phyloP scores from a whole-genome alignment of 2,329 filamentous ascomycete species.

The Thelonectria discophora region DNA sequence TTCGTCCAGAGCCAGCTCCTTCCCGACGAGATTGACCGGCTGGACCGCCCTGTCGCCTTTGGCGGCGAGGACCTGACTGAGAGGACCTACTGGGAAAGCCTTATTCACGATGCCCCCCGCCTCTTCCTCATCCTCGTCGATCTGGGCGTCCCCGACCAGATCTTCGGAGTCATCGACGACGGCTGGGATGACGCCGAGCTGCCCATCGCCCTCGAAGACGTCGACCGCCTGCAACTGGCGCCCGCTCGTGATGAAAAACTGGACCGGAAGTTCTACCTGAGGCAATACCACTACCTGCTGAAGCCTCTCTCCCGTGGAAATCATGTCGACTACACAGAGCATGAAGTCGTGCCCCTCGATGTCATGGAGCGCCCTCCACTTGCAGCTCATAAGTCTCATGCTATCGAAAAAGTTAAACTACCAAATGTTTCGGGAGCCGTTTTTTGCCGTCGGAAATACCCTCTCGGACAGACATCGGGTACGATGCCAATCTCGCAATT shows the following conservation, averaged over 20 bases:
- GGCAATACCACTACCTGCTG: conserved; percentile 77
- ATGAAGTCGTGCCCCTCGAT: conserved; percentile 75
- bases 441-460: conserved; percentile 67
- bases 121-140: conserved; percentile 78
- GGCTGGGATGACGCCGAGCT: conserved; percentile 82
- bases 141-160: conserved; percentile 74
- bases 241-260: conserved; percentile 67
- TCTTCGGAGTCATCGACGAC: conserved; percentile 78
- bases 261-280: conserved; percentile 74
- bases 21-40: conserved; percentile 67
- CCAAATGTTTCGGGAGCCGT: conserved; percentile 67
- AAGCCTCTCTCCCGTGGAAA: conserved; percentile 67
- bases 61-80: conserved; percentile 72
- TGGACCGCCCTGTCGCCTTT: conserved; percentile 72
- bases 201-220: conserved; percentile 71
- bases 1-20: conserved; percentile 73
- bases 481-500: conserved; percentile 64
- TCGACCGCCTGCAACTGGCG: conserved; percentile 70
- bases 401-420: conserved; percentile 68
- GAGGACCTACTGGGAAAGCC: conserved; percentile 82
- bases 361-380: conserved; percentile 66
- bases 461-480: conserved; percentile 56
- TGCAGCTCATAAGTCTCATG: conserved; percentile 47
- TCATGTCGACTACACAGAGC: conserved; percentile 70
- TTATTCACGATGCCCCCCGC: conserved; percentile 72